These are phyloP conservation scores for Penicillium odoratum DNA, from an alignment of 495 filamentous ascomycete species.

Conservation along the genomic window DNA sequence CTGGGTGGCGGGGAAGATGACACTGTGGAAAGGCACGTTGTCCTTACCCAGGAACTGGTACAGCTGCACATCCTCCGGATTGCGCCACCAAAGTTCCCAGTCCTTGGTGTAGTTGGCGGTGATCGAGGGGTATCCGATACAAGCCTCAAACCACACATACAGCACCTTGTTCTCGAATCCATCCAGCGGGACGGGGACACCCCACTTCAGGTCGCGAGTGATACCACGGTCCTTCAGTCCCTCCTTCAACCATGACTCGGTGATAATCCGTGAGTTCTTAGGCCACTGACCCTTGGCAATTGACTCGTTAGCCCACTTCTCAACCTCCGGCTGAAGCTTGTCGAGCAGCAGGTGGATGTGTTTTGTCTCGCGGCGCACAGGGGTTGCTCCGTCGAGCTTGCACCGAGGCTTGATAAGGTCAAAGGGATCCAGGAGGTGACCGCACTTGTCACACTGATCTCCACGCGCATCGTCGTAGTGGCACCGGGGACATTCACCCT, in stretches of 20 bases:
- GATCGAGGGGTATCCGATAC: conserved; percentile 94
- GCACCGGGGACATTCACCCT: conserved; percentile 83
- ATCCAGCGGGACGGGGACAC: conserved; percentile 64
- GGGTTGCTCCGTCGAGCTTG: conserved; percentile 81
- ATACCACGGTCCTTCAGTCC: conserved; percentile 83
- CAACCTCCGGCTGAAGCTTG: conserved; percentile 70
- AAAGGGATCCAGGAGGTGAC: conserved; percentile 76
- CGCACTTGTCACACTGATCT: conserved; percentile 87
- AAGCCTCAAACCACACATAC: conserved; percentile 99
- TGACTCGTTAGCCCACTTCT: conserved; percentile 65
- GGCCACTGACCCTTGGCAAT: conserved; percentile 69
- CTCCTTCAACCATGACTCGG: conserved; percentile 76
- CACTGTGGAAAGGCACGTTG: conserved; percentile 88
- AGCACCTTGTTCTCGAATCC: conserved; percentile 81
- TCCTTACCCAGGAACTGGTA: conserved; percentile 99
- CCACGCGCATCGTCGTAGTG: conserved; percentile 79
- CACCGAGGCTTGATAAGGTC: conserved; percentile 60
- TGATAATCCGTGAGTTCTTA: conserved; percentile 69
- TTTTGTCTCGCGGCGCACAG: conserved; percentile 67
- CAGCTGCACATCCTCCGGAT: conserved; percentile 82
- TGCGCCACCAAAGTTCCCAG: conserved; percentile 96
- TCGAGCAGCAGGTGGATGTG: conserved; percentile 80
- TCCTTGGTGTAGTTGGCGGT: conserved; percentile 88
- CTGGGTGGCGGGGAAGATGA: conserved; percentile 89
- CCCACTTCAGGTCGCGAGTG: conserved; percentile 92